Evolutionary conservation across 495 filamentous ascomycete genomes (phyloP).

Genomic region (Penicillium tannophilum): DNA sequence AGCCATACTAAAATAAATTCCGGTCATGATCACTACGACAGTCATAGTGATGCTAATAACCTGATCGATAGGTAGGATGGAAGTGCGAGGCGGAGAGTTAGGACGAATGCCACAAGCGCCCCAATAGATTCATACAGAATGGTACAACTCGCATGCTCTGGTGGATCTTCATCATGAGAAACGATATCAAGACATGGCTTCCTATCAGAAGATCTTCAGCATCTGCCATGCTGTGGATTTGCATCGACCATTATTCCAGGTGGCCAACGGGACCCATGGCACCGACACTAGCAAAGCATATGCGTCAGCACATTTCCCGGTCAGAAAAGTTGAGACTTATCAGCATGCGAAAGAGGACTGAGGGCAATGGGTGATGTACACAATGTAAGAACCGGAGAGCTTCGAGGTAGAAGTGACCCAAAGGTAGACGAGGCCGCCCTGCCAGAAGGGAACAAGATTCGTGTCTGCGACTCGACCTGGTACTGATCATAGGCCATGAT

Average conservation of each 20-base stretch:
- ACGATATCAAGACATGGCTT: slow-evolving; percentile 72
- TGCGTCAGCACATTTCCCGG: neutral
- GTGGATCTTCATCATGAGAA: slow-evolving; percentile 66
- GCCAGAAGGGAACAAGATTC: neutral
- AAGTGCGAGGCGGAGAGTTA: slow-evolving; percentile 59
- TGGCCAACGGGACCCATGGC: slow-evolving; percentile 68
- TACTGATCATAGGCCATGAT: slow-evolving; percentile 42
- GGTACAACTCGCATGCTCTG: slow-evolving; percentile 61
- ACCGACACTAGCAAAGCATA: slow-evolving; percentile 33
- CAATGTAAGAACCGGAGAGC: no score
- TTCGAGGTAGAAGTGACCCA: no score
- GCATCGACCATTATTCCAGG: slow-evolving; percentile 64
- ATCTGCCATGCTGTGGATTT: slow-evolving; percentile 68
- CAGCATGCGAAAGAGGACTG: no score
- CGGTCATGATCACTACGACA: slow-evolving; percentile 67
- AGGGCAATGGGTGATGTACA: no score
- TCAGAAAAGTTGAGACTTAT: neutral
- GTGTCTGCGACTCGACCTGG: slow-evolving; percentile 1
- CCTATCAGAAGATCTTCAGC: slow-evolving; percentile 63
- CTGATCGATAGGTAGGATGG: slow-evolving; percentile 58
- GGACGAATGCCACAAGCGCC: slow-evolving; percentile 57
- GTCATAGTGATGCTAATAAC: slow-evolving; percentile 63
- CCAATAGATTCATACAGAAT: slow-evolving; percentile 64
- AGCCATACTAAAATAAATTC: slow-evolving; percentile 47
- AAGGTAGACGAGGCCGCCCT: no score